Conservation (phyloP, 164 flowering plant species). For the Chimonanthus praecox region DNA sequence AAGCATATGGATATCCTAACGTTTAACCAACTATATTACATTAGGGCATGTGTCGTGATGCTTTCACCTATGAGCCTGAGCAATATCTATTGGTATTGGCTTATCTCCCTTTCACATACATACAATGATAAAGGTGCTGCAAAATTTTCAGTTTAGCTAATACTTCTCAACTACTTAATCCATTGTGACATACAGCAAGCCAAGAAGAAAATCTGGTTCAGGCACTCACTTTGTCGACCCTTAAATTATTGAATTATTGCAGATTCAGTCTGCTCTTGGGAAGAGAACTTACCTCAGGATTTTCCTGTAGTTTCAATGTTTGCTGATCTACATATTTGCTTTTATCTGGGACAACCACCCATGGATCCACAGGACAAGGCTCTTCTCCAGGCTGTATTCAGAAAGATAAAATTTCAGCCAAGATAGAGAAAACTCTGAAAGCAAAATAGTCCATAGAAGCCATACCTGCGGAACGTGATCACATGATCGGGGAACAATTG, state of each 20-base stretch:
- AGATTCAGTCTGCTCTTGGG: no score
- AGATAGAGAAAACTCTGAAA: background rate
- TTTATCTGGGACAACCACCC: slow-evolving; percentile 91
- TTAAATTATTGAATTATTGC: background rate
- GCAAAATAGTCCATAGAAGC: background rate
- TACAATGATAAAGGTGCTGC: background rate
- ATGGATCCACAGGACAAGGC: slow-evolving; percentile 92
- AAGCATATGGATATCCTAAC: no score
- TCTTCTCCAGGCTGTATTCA: slow-evolving; percentile 64
- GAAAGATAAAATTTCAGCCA: background rate
- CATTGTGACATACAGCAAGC: background rate
- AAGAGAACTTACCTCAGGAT: slow-evolving; percentile 70
- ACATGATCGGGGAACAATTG: slow-evolving; percentile 94
- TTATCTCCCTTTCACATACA: background rate
- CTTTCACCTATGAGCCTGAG: background rate
- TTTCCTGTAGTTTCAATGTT: slow-evolving; percentile 92
- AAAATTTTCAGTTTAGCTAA: background rate
- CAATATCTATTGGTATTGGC: background rate
- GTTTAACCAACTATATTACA: no score
- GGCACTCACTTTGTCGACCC: background rate
- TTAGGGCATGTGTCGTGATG: background rate
- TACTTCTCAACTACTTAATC: background rate
- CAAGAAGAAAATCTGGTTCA: background rate
- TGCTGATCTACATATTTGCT: slow-evolving; percentile 99
- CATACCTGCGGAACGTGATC: slow-evolving; percentile 82